Evolutionary conservation across 148 eudicot genomes (phyloP), one percentile per base, ranked within the genome.

Genomic region (Chenopodium suecicum): DNA sequence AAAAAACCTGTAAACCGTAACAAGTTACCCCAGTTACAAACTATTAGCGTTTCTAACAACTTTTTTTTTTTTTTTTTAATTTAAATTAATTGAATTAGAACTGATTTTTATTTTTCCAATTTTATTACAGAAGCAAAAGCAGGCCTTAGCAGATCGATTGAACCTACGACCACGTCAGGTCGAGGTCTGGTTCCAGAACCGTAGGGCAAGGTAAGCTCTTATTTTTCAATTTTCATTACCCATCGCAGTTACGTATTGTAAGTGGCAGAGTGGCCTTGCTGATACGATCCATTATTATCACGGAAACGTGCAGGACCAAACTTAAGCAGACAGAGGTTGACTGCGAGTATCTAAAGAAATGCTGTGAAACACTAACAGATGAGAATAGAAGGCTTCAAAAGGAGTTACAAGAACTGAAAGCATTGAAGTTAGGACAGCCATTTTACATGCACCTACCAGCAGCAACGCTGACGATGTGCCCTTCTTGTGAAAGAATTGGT

Each of bases 161-260:
- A 90, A 87, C 78, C 86, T 94, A 20, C 86, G 92, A 86, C 97
- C 98, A 1, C 91, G 98, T n/a, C 98, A 94, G 86, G 91, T 94
- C 2, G 98, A 94, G 84, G 98, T 94, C 23, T 94, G 98, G 98
- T 94, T 94, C 80, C 98, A 94, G 71, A 94, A 94, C 77, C 86
- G 97, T 44, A 86, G 98, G 82, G 98, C 98, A 32, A 91, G 98
- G 89, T 84, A 54, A 60, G 23, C 3, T 7, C 23, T 8, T 25
- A 7, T 29, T 37, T 27, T 27, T 41, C 7, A 41, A 41, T 41
- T 41, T 41, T 41, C 44, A 41, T 0, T 41, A 37, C 4, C 41
- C 41, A 37, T 5, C 41, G 6, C 0, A 0, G 1, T 22, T 14
- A 37, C 4, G 11, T 78, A 48, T 48, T 37, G 68, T 70, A 37